A percentile compares a stretch with the other conserved stretches of the same genome.
phyloP scores from a whole-genome alignment of 2,329 filamentous ascomycete species.

The Penicillium sp. region DNA sequence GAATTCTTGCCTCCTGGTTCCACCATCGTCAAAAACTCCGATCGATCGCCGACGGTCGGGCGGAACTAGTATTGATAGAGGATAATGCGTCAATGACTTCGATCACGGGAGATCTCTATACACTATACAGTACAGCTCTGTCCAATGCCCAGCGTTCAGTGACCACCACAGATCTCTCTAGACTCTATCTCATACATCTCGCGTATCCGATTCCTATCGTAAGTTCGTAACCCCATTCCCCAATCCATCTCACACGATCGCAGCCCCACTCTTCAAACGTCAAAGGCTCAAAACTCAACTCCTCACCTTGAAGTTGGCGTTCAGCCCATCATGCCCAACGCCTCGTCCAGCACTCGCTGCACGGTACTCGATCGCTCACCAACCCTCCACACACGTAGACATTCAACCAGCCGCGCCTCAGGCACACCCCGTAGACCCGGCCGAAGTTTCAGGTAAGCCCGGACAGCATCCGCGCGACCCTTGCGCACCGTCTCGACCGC shows the following conservation, averaged over 20 bases:
- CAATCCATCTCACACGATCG: background rate
- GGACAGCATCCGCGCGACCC: constrained; percentile 40
- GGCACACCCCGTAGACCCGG: constrained; percentile 22
- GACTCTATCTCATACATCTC: background rate
- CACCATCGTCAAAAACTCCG: background rate
- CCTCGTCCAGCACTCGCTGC: constrained; percentile 37
- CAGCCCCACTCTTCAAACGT: background rate
- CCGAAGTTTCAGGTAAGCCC: constrained; percentile 35
- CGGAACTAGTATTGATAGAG: background rate
- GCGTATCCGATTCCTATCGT: background rate
- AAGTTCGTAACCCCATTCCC: too few species aligned
- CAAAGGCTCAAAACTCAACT: background rate
- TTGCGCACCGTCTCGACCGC: constrained; percentile 41
- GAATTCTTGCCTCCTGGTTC: background rate
- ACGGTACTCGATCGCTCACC: constrained; percentile 44
- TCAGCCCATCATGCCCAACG: constrained; percentile 20
- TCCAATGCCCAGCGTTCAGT: background rate
- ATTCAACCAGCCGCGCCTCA: constrained; percentile 21
- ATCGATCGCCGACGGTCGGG: background rate
- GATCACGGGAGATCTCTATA: background rate
- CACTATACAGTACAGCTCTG: background rate
- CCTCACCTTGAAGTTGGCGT: background rate
- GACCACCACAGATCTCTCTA: background rate
- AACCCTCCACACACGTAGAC: constrained; percentile 38
- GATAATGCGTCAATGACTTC: background rate